Conservation (phyloP, 352 stramenopile species). For the Globisporangium recalcitrans region DNA sequence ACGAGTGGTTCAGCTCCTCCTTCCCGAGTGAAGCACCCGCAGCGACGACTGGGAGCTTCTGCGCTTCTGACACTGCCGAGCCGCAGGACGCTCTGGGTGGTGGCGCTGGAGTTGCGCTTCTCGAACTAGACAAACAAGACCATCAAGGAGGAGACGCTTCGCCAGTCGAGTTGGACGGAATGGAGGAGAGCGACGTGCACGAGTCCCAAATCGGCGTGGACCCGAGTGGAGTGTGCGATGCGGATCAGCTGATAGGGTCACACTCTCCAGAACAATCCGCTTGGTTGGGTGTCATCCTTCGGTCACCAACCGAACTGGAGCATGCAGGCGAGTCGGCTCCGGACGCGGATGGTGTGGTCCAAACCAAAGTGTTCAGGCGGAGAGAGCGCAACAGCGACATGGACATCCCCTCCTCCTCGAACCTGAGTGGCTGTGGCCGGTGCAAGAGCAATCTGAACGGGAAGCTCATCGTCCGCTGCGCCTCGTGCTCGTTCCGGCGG, state of each 20-base stretch:
- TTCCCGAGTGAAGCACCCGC: neutral
- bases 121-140: neutral
- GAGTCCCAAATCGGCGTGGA: neutral
- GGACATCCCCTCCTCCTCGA: neutral
- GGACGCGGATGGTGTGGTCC: neutral
- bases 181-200: neutral
- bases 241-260: neutral
- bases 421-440: constrained; percentile 23
- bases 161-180: no score
- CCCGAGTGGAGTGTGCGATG: neutral
- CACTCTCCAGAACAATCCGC: no score
- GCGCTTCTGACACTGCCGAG: no score
- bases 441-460: constrained; percentile 67
- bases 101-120: neutral
- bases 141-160: neutral
- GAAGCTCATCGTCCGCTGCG: constrained; percentile 54
- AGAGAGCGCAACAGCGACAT: neutral
- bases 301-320: neutral
- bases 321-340: neutral
- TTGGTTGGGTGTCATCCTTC: neutral
- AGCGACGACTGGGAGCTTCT: neutral
- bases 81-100: neutral
- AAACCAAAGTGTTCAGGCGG: neutral
- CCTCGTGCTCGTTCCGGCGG: constrained; percentile 41
- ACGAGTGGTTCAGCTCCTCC: neutral